Conservation (phyloP, 345 rosid genomes). For the Erysimum cheiranthoides region DNA sequence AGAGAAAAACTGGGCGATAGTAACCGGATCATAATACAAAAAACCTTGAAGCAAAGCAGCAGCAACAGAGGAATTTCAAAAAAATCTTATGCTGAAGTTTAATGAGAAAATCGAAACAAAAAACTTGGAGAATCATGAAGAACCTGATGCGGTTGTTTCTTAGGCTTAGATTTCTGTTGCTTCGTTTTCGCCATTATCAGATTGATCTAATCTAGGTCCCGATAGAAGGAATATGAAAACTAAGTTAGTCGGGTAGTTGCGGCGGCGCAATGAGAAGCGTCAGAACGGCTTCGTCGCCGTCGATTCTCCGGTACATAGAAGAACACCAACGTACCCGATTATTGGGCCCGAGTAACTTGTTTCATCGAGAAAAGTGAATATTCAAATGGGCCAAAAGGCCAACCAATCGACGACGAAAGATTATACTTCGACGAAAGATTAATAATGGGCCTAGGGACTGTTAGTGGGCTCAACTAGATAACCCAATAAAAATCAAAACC, state of each 20-base stretch:
- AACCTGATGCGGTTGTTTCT: conserved; percentile 62
- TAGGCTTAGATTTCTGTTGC: conserved; percentile 66
- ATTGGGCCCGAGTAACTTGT: background rate
- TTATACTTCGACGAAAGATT: background rate
- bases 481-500: background rate
- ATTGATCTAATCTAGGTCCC: too few species aligned
- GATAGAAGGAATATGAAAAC: background rate
- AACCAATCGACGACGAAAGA: too few species aligned
- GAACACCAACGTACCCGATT: background rate
- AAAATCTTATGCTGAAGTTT: background rate
- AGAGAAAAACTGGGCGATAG: background rate
- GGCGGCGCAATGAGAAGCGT: conserved; percentile 16
- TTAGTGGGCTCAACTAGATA: background rate
- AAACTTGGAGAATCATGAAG: background rate
- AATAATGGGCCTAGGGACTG: background rate
- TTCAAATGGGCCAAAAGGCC: too few species aligned
- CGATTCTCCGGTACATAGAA: background rate
- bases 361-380: background rate
- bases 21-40: background rate
- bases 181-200: conserved; percentile 73
- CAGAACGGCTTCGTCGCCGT: conserved; percentile 12
- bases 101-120: background rate
- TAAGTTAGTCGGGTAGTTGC: conserved; percentile 18
- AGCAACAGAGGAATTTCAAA: background rate
- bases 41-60: background rate